Base-by-base conservation (phyloP, 306 rosid species). In the Astragalus glycyphyllos region DNA sequence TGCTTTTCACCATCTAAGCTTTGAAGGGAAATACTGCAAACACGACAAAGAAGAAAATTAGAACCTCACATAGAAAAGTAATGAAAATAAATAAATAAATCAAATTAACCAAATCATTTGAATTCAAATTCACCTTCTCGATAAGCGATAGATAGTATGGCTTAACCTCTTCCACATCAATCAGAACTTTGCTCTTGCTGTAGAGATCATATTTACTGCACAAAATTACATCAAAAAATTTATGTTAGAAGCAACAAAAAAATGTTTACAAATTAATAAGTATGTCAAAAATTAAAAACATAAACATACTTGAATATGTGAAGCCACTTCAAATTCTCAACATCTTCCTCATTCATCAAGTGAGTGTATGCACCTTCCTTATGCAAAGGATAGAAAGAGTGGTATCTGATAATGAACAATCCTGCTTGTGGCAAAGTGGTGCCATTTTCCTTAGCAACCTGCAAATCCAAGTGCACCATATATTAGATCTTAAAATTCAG, bases 151-250 rank as follows among this genome's bases (percentile, higher is more conserved):
- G 49, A 71, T 92, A 92, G 17, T 90, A 92, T 23, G 98, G 96
- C 81, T 83, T 90, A 6, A 90, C 92, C 69, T 84, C 59, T 62
- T 92, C 88, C 0, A 86, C 79, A 4, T 88, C 90, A 0, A 92
- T 32, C 6, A 47, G 68, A 11, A 82, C 91, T 79, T 92, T 90
- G 88, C 98, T 88, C 72, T 90, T 92, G 69, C 96, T 86, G 78
- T 90, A 90, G 12, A 92, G 96, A 66, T 92, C 98, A 79, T 92
- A 92, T 54, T 90, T 90, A 79, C 98, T 92, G 82, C 2, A 41
- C 16, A 48, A 4, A 77, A 10, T 64, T 8, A 23, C 0, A 26
- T 37, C 6, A 53, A n/a, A 4, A 23, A 10, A 35, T 23, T 44
- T 23, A 16, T 15, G 14, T 37, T 8, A 31, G 37, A 11, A 31